Percentiles rank a stretch among this genome's conserved stretches.
Conservation (phyloP, 73 alveolate genomes). For the Paramecium bursaria region DNA sequence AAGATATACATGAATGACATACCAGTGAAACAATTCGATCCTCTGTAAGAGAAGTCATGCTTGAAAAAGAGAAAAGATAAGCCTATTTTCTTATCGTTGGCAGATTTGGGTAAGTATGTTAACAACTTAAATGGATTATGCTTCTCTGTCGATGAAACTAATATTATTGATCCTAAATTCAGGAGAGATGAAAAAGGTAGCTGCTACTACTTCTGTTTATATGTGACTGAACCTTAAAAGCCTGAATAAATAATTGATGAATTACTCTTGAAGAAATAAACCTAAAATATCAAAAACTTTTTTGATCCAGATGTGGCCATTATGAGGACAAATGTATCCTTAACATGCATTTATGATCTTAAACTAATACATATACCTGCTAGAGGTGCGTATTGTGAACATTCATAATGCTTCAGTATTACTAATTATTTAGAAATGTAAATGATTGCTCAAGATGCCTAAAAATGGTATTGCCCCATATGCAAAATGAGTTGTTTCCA, state of each 20-base stretch:
- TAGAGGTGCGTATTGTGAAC: constrained; percentile 57
- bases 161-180: constrained; percentile 22
- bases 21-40: not conserved
- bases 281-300: not conserved
- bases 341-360: not conserved
- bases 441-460: constrained; percentile 27
- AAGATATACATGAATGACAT: not conserved
- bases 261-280: not conserved
- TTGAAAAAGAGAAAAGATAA: constrained; percentile 35
- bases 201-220: not conserved
- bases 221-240: not conserved
- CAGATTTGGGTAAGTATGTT: not conserved
- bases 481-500: constrained; percentile 3
- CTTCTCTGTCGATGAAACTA: not conserved
- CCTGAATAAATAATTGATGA: not conserved
- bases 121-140: too few species aligned
- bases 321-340: constrained; percentile 25
- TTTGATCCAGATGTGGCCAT: not conserved
- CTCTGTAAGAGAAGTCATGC: constrained; percentile 41
- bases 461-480: constrained; percentile 49
- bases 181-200: not conserved
- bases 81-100: not conserved
- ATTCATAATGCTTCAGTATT: constrained; percentile 15
- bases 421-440: constrained; percentile 38
- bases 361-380: constrained; percentile 52